A percentile compares a stretch with the other conserved stretches of the same genome.
Evolutionary conservation across 2,329 filamentous ascomycete species (phyloP).

Genomic region (Ophiostoma piceae): DNA sequence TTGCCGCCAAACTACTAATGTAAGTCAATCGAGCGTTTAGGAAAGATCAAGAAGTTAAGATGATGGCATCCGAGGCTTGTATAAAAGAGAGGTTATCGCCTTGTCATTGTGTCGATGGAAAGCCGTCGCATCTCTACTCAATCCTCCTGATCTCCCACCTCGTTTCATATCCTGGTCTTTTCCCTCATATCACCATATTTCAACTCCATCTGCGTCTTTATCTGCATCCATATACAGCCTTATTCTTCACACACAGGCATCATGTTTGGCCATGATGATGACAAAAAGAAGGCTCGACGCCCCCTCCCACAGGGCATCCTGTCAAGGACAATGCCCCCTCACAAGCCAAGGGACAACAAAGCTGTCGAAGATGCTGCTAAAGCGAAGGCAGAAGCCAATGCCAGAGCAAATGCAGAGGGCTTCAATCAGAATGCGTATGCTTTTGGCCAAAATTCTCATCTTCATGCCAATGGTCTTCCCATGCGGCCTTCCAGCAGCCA

Average conservation of each 20-base stretch:
- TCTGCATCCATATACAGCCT: too few relatives aligned
- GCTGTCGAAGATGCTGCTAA: background rate
- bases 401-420: background rate
- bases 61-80: background rate
- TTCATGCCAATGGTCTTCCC: background rate
- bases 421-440: background rate
- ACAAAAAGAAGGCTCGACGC: background rate
- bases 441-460: background rate
- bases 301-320: background rate
- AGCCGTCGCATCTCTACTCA: background rate
- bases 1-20: background rate
- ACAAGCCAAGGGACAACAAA: background rate
- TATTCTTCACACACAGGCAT: too few relatives aligned
- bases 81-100: background rate
- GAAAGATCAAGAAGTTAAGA: background rate
- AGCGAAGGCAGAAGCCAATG: background rate
- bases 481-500: background rate
- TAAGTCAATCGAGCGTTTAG: background rate
- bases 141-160: background rate
- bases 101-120: background rate
- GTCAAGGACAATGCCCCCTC: background rate
- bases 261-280: slow-evolving; percentile 2
- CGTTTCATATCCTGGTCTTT: background rate
- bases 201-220: background rate
- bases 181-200: background rate